Base-by-base conservation (phyloP, 169 alveolate genomes). In the Plasmodium gonderi region DNA sequence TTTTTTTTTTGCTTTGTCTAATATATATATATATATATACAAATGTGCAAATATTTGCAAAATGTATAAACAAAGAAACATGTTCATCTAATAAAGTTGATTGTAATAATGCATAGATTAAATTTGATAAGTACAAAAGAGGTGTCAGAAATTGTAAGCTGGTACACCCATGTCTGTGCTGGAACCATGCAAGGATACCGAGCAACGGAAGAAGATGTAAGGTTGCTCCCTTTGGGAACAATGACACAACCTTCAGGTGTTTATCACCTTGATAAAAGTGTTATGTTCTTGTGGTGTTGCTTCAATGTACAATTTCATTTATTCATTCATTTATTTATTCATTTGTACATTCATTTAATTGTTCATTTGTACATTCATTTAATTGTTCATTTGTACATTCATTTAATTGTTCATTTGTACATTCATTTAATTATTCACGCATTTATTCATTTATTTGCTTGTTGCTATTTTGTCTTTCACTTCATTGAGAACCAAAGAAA, bases 91-190 rank as follows among this genome's bases (percentile, higher is more conserved):
- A 45, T 67, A 9, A 40, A 64, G 36, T 33, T 29, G 42, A 83
- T 65, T 33, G 44, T 26, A 83, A 83, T 47, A 54, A 83, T 83
- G 92, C 75, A 42, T 83, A 83, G 40, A 54, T 44, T 47, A 3
- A 83, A 83, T 69, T 69, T 83, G 54, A 83, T 83, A 83, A 83
- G 83, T 69, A 40, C 92, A 83, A 83, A 83, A 9, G 92, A 83
- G 42, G 76, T 83, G 36, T 83, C 92, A n/a, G 92, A 83, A 83
- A 49, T 83, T 26, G 92, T 83, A 8, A 83, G 92, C 40, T 83
- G 92, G 92, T 83, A 83, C 60, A 72, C 92, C 29, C 92, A 83
- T 72, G 92, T 64, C 65, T 83, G 92, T 72, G 92, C 92, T 49
- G 92, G 92, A 60, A 83, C 83, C 44, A 83, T 83, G 92, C 92